Evolutionary conservation across 495 filamentous ascomycete genomes (phyloP).

Genomic region (Penicillium chermesinum): DNA sequence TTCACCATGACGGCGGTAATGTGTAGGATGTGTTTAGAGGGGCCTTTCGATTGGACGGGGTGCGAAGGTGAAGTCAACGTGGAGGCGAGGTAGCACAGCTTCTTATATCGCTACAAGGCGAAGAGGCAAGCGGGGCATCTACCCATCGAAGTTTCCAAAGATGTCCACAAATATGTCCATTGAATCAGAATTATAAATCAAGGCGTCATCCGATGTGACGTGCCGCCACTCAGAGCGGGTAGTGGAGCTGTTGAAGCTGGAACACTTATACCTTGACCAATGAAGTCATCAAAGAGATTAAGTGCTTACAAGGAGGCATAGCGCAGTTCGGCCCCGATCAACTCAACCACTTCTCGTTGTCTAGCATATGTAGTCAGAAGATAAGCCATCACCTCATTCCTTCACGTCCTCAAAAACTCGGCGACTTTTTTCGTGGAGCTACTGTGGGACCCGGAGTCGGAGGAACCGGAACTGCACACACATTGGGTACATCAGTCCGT

Average conservation of each 20-base stretch:
- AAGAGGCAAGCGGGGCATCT: not conserved
- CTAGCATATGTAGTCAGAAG: no score
- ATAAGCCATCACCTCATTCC: no score
- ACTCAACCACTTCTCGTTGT: no score
- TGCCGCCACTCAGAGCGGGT: constrained; percentile 6
- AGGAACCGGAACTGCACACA: no score
- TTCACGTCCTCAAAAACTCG: no score
- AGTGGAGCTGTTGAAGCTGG: not conserved
- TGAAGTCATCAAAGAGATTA: not conserved
- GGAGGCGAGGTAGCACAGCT: not conserved
- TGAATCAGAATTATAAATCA: constrained; percentile 16
- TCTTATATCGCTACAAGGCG: not conserved
- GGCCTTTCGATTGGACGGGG: not conserved
- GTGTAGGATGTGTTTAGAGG: constrained; percentile 1
- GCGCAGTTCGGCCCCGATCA: no score
- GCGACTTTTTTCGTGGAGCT: no score
- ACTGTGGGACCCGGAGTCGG: no score
- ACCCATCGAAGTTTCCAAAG: not conserved
- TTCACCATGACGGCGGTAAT: constrained; percentile 43
- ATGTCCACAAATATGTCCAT: not conserved
- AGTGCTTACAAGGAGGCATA: no score
- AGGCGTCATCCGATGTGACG: not conserved
- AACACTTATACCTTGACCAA: not conserved
- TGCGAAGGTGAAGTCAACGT: not conserved
- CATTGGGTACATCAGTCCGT: constrained; percentile 8